Base-by-base conservation (phyloP, 768 basidiomycete genomes). In the Terana coerulea region DNA sequence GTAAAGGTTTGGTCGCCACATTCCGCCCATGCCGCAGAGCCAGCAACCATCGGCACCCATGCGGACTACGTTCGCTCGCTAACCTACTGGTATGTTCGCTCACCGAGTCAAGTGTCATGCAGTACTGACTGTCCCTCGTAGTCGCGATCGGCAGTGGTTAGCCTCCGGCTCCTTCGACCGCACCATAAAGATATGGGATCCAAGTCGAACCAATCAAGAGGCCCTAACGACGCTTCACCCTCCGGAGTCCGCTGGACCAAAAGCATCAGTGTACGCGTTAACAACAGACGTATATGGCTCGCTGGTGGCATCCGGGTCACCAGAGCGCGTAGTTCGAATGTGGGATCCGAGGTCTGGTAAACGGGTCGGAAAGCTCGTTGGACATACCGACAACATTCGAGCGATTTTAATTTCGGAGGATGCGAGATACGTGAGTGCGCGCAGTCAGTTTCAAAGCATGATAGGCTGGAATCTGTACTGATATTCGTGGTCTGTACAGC, bases 301-400 rank as follows among this genome's bases (percentile, higher is more conserved):
- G 19, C 75, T 84, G 4, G 79, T 99, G 29, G 95, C 87, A 12
- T 88, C 90, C 5, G 95, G 95, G 0, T 89, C 91, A 1, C 95
- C 95, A 0, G 95, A 98, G 64, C 78, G 91, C 21, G 88, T 98
- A 2, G 74, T 99, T 22, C 75, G 94, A 19, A 71, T 97, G 54
- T 99, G 94, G 94, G 97, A 99, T 64, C 92, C 95, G 3, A 77
- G 97, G 14, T 78, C 83, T 1, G 90, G 90, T 8, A 90, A 86
- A 61, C 76, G 88, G 37, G 84, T 70, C 64, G 83, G 86, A 10
- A 92, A 97, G 62, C 77, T 98, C 0, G 91, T 98, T 6, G 95
- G 95, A 0, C 95, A 99, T 65, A 95, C 95, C 0, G 97, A 99
- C 67, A 98, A 98, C 60, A 94, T 99, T 53, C 79, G 95, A 8